These are phyloP conservation scores for Diaporthe amygdali DNA, from an alignment of 2,329 filamentous ascomycete species.

Conservation along the genomic window DNA sequence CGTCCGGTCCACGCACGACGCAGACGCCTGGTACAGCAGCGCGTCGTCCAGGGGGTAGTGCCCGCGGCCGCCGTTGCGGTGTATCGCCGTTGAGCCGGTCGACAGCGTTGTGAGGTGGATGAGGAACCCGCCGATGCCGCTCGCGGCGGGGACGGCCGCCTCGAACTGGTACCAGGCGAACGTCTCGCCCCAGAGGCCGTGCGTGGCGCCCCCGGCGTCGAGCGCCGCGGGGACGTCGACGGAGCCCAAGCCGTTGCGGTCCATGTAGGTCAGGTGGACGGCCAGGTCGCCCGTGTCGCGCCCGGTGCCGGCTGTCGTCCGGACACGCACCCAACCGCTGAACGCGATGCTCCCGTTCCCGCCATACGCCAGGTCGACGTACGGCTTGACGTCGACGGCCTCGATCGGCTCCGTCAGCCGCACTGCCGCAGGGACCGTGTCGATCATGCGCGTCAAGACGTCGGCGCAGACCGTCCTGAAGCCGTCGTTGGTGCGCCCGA, in stretches of 20 bases:
- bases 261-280: constrained; percentile 29
- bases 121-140: constrained; percentile 37
- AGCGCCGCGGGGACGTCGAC: neutral
- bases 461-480: constrained; percentile 41
- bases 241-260: constrained; percentile 17
- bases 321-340: constrained; percentile 33
- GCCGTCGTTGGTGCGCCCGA: constrained; percentile 40
- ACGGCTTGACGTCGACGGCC: constrained; percentile 38
- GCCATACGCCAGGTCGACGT: constrained; percentile 35
- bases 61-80: neutral
- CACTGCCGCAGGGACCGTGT: constrained; percentile 38
- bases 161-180: constrained; percentile 39
- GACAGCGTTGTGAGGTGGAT: constrained; percentile 34
- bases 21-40: neutral
- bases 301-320: constrained; percentile 24
- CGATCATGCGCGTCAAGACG: constrained; percentile 39
- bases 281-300: constrained; percentile 31
- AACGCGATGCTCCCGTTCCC: constrained; percentile 31
- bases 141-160: constrained; percentile 28
- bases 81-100: constrained; percentile 20
- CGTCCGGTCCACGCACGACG: neutral
- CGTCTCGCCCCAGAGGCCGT: constrained; percentile 31
- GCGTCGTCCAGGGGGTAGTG: neutral
- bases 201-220: constrained; percentile 29
- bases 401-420: constrained; percentile 35